Evolutionary conservation across 1,284 basidiomycete species (phyloP).

Genomic region (Trametes pubescens): DNA sequence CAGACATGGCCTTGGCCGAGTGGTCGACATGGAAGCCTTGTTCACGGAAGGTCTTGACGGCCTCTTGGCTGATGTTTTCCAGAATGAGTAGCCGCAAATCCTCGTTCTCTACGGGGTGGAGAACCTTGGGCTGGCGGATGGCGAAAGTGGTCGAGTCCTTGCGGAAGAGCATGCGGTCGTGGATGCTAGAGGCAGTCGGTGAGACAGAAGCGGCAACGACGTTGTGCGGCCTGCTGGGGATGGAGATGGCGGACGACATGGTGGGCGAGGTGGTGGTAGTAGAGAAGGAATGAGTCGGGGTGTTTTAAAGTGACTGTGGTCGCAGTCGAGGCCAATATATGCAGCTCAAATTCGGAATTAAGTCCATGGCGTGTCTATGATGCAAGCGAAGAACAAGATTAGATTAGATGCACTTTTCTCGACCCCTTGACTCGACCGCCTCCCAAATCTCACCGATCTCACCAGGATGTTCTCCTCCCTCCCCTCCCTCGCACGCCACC

Average conservation of each 20-base stretch:
- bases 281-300: background rate
- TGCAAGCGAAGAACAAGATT: conserved; percentile 27
- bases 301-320: conserved; percentile 16
- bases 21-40: conserved; percentile 97
- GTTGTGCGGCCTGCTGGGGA: conserved; percentile 43
- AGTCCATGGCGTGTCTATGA: conserved; percentile 25
- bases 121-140: conserved; percentile 67
- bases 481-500: conserved; percentile 19
- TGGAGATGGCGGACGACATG: conserved; percentile 51
- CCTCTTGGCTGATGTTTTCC: conserved; percentile 96
- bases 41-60: conserved; percentile 81
- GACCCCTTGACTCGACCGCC: conserved; percentile 22
- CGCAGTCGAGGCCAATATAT: conserved; percentile 11
- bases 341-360: conserved; percentile 29
- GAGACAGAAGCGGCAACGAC: conserved; percentile 56
- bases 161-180: conserved; percentile 54
- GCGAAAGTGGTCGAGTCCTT: conserved; percentile 37
- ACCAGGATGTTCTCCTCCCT: conserved; percentile 18
- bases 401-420: conserved; percentile 34
- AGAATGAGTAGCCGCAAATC: conserved; percentile 83
- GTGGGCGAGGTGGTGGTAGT: conserved; percentile 31
- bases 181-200: conserved; percentile 51
- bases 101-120: conserved; percentile 83
- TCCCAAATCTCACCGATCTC: conserved; percentile 29
- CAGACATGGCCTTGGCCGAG: conserved; percentile 85